Conservation (phyloP, 2,329 filamentous ascomycete genomes). For the Curvularia hawaiiensis region DNA sequence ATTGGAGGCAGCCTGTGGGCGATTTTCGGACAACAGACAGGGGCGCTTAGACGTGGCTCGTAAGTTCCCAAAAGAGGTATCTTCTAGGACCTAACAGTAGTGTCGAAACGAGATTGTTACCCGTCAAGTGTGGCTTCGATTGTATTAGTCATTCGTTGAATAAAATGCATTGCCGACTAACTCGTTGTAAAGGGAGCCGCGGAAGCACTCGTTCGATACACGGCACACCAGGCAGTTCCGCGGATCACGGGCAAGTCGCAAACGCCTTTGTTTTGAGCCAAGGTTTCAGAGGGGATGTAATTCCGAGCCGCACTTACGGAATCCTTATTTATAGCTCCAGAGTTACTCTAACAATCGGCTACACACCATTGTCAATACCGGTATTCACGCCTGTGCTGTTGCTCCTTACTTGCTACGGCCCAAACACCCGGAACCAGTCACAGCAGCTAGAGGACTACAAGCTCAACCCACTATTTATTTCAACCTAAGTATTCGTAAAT, state of each 20-base stretch:
- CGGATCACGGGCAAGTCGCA: constrained; percentile 6
- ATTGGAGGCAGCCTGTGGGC: constrained; percentile 4
- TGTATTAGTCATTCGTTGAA: constrained; percentile 13
- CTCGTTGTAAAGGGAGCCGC: constrained; percentile 6
- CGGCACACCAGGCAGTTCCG: constrained; percentile 1
- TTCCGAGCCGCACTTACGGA: constrained; percentile 2
- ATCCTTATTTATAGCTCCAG: constrained; percentile 3
- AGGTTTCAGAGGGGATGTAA: not conserved
- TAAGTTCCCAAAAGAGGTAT: constrained; percentile 5
- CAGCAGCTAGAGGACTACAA: not conserved
- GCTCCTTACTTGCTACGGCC: constrained; percentile 10
- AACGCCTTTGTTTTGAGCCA: constrained; percentile 3
- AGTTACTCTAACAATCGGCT: constrained; percentile 1
- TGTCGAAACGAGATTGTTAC: constrained; percentile 1
- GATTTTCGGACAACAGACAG: not conserved
- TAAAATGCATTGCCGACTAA: constrained; percentile 5
- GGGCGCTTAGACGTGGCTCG: constrained; percentile 1
- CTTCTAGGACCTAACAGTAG: constrained; percentile 1
- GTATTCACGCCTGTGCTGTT: constrained; percentile 7
- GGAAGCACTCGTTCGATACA: constrained; percentile 4
- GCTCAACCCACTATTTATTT: constrained; percentile 1
- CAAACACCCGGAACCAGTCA: constrained; percentile 14
- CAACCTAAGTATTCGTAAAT: constrained; percentile 1
- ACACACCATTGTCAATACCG: constrained; percentile 4
- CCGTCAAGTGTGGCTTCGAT: constrained; percentile 6